These are phyloP conservation scores for Debaryomyces sp. DNA, from an alignment of 1,139 yeast genomes.

Conservation along the genomic window DNA sequence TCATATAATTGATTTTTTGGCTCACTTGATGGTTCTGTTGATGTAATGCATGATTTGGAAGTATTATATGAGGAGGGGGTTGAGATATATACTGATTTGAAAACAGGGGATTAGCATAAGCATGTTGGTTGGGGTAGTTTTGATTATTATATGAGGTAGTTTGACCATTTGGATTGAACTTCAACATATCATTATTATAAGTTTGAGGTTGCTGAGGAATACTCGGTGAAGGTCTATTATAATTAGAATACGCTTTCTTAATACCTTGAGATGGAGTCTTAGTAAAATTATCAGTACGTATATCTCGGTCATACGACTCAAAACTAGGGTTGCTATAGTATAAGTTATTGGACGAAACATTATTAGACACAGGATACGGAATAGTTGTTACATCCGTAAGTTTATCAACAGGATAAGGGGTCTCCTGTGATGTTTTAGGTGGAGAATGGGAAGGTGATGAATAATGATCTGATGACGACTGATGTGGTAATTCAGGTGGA, in stretches of 20 bases:
- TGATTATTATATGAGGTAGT: background rate
- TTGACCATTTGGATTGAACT: background rate
- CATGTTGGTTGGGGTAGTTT: constrained; percentile 15
- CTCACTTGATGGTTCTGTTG: constrained; percentile 17
- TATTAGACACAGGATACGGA: constrained; percentile 21
- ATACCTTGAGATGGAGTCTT: background rate
- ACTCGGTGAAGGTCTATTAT: constrained; percentile 9
- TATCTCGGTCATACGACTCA: background rate
- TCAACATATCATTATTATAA: background rate
- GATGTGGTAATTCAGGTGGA: background rate
- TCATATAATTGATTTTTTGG: constrained; percentile 41
- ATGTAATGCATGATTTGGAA: constrained; percentile 19
- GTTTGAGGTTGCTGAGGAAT: constrained; percentile 4
- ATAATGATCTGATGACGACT: background rate
- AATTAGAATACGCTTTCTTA: background rate
- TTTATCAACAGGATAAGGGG: constrained; percentile 18
- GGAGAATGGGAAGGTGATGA: constrained; percentile 25
- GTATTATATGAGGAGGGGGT: constrained; percentile 6
- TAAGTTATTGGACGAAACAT: background rate
- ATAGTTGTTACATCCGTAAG: constrained; percentile 22
- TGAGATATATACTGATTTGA: constrained; percentile 16
- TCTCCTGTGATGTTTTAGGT: constrained; percentile 16
- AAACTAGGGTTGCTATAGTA: background rate
- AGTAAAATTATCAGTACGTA: background rate
- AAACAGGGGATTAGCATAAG: constrained; percentile 4